These are phyloP conservation scores for Meyerozyma athensensis DNA, from an alignment of 1,139 yeast species.

Conservation along the genomic window DNA sequence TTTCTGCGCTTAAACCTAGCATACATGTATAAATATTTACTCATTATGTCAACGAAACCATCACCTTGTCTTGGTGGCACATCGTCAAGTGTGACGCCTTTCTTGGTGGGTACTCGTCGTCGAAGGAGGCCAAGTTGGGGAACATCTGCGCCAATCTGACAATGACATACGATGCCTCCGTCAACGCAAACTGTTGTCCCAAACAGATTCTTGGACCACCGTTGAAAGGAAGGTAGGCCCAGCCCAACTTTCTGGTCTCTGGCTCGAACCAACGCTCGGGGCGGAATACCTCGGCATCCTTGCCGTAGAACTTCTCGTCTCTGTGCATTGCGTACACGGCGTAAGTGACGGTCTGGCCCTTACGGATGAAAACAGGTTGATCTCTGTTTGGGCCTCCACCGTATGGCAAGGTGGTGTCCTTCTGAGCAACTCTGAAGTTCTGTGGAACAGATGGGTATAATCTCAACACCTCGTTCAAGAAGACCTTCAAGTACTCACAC, in stretches of 20 bases:
- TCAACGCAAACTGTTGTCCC: conserved; percentile 57
- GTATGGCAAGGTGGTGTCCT: conserved; percentile 44
- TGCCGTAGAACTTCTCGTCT: conserved; percentile 40
- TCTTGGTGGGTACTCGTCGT: conserved; percentile 27
- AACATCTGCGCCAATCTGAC: conserved; percentile 30
- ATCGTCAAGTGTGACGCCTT: conserved; percentile 32
- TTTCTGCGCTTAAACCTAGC: no score
- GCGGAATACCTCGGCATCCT: conserved; percentile 40
- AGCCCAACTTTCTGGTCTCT: conserved; percentile 32
- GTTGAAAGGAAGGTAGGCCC: conserved; percentile 54
- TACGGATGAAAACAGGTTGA: conserved; percentile 40
- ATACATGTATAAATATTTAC: not conserved
- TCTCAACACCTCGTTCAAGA: conserved; percentile 48
- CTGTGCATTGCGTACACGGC: conserved; percentile 45
- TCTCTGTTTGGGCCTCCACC: conserved; percentile 48
- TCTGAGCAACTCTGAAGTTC: conserved; percentile 43
- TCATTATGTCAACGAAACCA: not conserved
- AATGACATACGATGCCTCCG: conserved; percentile 48
- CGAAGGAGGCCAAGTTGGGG: conserved; percentile 11
- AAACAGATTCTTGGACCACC: conserved; percentile 61
- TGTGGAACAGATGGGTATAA: conserved; percentile 54
- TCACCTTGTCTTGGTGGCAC: conserved; percentile 14
- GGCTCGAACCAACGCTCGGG: conserved; percentile 51
- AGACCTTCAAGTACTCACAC: conserved; percentile 43
- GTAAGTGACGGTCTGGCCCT: conserved; percentile 44